phyloP scores from a whole-genome alignment of 768 basidiomycete species.

The Trametes maxima region DNA sequence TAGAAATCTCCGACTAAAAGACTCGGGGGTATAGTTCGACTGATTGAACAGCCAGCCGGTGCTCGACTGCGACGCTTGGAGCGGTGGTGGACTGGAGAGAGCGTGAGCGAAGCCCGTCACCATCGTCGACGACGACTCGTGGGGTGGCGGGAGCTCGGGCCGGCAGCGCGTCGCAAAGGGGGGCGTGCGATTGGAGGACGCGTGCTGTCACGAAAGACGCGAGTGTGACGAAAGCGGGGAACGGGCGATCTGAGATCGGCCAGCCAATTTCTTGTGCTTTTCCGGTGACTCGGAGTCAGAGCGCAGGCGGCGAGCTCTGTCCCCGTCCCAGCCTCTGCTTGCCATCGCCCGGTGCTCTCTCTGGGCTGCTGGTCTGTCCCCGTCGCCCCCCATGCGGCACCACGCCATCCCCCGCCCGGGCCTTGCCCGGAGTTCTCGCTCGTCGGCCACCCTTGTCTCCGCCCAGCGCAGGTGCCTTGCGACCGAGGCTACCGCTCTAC shows the following conservation, averaged over 20 bases:
- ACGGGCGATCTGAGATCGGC: too few relatives aligned
- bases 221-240: not conserved
- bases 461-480: constrained; percentile 34
- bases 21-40: too few relatives aligned
- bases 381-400: constrained; percentile 9
- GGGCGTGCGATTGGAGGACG: constrained; percentile 11
- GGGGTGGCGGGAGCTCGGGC: too few relatives aligned
- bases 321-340: not conserved
- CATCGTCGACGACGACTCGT: too few relatives aligned
- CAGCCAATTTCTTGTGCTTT: not conserved
- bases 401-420: constrained; percentile 2
- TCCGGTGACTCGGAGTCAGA: constrained; percentile 18
- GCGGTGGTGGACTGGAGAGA: too few relatives aligned
- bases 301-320: not conserved
- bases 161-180: too few relatives aligned
- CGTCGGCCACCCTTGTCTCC: not conserved
- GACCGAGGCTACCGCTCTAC: constrained; percentile 40
- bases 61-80: too few relatives aligned
- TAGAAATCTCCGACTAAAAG: too few relatives aligned
- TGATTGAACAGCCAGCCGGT: too few relatives aligned
- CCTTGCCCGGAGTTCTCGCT: not conserved
- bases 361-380: constrained; percentile 17
- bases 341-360: not conserved
- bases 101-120: too few relatives aligned
- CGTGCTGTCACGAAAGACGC: constrained; percentile 4